Evolutionary conservation across 2,329 filamentous ascomycete species (phyloP).

Genomic region (Magnaporthiopsis incrustans): DNA sequence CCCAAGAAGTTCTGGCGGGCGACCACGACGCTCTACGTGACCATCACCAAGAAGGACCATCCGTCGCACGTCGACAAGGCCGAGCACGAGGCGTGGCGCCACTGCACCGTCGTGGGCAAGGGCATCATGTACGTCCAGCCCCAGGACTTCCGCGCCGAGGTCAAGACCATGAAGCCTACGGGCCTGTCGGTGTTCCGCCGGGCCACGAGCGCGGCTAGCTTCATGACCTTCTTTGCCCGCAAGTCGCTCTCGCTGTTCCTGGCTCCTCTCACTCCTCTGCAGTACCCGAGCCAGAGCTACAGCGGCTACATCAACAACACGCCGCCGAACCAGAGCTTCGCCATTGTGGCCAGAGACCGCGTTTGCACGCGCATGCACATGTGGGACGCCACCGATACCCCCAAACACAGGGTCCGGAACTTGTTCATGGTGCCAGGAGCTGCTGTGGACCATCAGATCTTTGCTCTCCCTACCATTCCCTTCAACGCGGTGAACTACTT

Average conservation of each 20-base stretch:
- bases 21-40: slow-evolving; percentile 55
- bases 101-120: slow-evolving; percentile 42
- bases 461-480: slow-evolving; percentile 53
- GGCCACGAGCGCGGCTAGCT: slow-evolving; percentile 36
- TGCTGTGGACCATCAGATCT: slow-evolving; percentile 56
- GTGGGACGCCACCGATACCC: slow-evolving; percentile 42
- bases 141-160: slow-evolving; percentile 45
- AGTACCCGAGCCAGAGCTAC: slow-evolving; percentile 42
- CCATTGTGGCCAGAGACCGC: slow-evolving; percentile 42
- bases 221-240: slow-evolving; percentile 47
- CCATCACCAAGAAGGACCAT: slow-evolving; percentile 36
- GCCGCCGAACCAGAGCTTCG: slow-evolving; percentile 30
- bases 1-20: slow-evolving; percentile 51
- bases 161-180: slow-evolving; percentile 44
- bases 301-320: slow-evolving; percentile 47
- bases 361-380: slow-evolving; percentile 45
- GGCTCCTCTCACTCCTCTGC: slow-evolving; percentile 44
- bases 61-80: slow-evolving; percentile 17
- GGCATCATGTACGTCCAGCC: slow-evolving; percentile 51
- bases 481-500: slow-evolving; percentile 58
- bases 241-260: slow-evolving; percentile 46
- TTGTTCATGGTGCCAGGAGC: slow-evolving; percentile 56
- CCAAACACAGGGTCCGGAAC: slow-evolving; percentile 25
- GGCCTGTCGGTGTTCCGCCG: slow-evolving; percentile 38
- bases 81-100: slow-evolving; percentile 30